Percentiles rank a stretch among this genome's conserved stretches.
phyloP scores from a whole-genome alignment of 140 eudicot species.

The Ambrosia hybrid region DNA sequence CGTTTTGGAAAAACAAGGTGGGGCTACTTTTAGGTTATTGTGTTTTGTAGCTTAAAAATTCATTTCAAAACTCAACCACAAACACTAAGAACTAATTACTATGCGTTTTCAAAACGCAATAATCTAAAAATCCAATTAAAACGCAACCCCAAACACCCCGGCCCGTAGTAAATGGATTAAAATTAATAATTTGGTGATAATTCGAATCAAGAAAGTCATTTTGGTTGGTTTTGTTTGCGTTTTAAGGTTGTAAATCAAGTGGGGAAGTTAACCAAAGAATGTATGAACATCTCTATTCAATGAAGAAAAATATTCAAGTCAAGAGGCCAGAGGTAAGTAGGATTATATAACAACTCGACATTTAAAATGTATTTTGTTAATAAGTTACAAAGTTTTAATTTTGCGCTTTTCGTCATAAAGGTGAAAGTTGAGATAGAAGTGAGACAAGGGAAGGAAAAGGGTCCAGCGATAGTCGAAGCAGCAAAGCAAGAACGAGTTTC shows the following conservation, averaged over 20 bases:
- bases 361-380: background rate
- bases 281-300: slow-evolving; percentile 51
- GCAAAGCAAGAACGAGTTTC: slow-evolving; percentile 53
- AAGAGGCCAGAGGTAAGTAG: slow-evolving; percentile 73
- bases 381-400: background rate
- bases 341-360: background rate
- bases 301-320: slow-evolving; percentile 51
- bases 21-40: no score
- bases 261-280: slow-evolving; percentile 48
- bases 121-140: no score
- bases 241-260: slow-evolving; percentile 52
- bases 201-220: slow-evolving; percentile 8
- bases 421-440: slow-evolving; percentile 66
- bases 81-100: no score
- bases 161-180: no score
- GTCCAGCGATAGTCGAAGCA: slow-evolving; percentile 59
- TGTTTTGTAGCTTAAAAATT: no score
- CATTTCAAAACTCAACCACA: no score
- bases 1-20: no score
- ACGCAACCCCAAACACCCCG: no score
- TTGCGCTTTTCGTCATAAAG: slow-evolving; percentile 21
- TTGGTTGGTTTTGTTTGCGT: background rate
- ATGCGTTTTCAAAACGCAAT: no score
- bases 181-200: background rate
- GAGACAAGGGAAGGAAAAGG: slow-evolving; percentile 69